Percentiles rank a stretch among this genome's conserved stretches.
These are phyloP conservation scores for Citrus maxima DNA, from an alignment of 345 rosid species.

Conservation along the genomic window DNA sequence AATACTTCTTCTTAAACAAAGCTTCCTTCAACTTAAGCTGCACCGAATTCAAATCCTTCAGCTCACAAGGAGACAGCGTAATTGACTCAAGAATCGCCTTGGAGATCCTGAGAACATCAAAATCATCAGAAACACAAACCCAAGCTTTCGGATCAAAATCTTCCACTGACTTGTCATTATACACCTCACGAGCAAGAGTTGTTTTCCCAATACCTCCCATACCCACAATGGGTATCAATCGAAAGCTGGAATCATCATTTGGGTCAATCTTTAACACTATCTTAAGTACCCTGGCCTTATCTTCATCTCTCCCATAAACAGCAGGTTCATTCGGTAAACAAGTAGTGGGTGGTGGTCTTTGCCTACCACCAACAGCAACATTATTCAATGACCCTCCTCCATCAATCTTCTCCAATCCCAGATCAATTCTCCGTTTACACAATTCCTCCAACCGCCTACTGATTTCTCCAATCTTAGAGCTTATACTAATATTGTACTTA, in stretches of 20 bases:
- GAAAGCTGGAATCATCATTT: not conserved
- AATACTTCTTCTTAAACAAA: not conserved
- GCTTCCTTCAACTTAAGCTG: not conserved
- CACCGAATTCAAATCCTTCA: not conserved
- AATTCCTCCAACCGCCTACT: not conserved
- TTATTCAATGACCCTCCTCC: not conserved
- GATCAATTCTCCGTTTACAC: not conserved
- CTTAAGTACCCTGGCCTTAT: not conserved
- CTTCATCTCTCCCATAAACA: slow-evolving; percentile 2
- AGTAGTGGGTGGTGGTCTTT: not conserved
- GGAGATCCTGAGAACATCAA: slow-evolving; percentile 14
- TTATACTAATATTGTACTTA: not conserved
- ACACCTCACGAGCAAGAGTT: slow-evolving; percentile 13
- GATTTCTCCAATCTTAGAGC: not conserved
- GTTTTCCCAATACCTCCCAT: slow-evolving; percentile 28
- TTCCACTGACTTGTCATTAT: not conserved
- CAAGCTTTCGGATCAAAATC: slow-evolving; percentile 13
- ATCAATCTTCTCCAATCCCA: not conserved
- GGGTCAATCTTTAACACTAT: not conserved
- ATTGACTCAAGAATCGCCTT: slow-evolving; percentile 12
- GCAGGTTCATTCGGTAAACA: not conserved
- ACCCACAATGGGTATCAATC: slow-evolving; percentile 8
- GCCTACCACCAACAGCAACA: not conserved
- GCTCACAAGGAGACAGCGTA: not conserved
- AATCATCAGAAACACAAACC: slow-evolving; percentile 20